Conservation (phyloP, 768 basidiomycete genomes). For the Tulasnella sp. region DNA sequence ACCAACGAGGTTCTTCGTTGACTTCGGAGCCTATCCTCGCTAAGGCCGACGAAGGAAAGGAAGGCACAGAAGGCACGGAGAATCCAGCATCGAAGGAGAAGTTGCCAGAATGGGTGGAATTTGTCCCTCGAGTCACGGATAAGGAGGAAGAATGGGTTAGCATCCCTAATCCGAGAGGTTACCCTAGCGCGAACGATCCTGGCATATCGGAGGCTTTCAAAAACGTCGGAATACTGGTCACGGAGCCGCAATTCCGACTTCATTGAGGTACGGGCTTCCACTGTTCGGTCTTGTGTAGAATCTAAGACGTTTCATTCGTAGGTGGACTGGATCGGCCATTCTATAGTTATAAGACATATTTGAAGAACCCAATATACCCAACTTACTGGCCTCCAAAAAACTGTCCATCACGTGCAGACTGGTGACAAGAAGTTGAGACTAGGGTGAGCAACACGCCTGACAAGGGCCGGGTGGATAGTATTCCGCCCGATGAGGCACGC, state of each 20-base stretch:
- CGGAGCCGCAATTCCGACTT: slow-evolving; percentile 3
- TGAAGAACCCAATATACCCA: too few relatives aligned
- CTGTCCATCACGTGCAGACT: too few relatives aligned
- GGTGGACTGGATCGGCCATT: too few relatives aligned
- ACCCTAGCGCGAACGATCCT: slow-evolving; percentile 5
- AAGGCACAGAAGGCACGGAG: not conserved
- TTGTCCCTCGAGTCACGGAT: not conserved
- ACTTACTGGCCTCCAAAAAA: too few relatives aligned
- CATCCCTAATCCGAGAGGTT: not conserved
- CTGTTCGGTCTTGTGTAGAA: too few relatives aligned
- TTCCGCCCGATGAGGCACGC: too few relatives aligned
- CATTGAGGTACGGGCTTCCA: too few relatives aligned
- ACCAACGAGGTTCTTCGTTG: not conserved
- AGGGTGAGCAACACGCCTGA: too few relatives aligned
- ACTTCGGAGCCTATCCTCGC: not conserved
- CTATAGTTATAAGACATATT: too few relatives aligned
- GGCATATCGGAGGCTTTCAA: slow-evolving; percentile 2
- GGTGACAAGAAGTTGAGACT: too few relatives aligned
- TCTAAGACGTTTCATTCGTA: too few relatives aligned
- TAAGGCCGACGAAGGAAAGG: not conserved
- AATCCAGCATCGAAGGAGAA: not conserved
- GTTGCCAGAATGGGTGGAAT: slow-evolving; percentile 1
- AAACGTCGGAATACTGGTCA: slow-evolving; percentile 2
- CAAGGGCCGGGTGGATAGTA: too few relatives aligned
- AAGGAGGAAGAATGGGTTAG: slow-evolving; percentile 4